Percentiles rank a stretch among this genome's conserved stretches.
These are phyloP conservation scores for Diaporthe australafricana DNA, from an alignment of 2,329 filamentous ascomycete genomes.

Conservation along the genomic window DNA sequence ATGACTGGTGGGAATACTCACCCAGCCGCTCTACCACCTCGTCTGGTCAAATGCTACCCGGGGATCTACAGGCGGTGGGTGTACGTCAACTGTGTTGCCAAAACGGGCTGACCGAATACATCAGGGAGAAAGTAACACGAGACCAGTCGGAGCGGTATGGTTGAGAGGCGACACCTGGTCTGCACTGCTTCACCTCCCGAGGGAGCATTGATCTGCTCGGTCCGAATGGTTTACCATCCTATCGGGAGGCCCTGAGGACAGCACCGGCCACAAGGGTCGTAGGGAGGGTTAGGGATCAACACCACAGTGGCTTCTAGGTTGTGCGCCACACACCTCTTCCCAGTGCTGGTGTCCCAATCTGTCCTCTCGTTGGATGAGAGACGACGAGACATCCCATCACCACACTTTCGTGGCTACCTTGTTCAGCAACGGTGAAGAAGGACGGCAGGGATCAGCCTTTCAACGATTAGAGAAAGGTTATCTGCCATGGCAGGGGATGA, in stretches of 20 bases:
- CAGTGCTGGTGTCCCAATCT: background rate
- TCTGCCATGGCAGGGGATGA: conserved; percentile 31
- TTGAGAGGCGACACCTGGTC: background rate
- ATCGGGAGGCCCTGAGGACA: too few relatives aligned
- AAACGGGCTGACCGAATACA: background rate
- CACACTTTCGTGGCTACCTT: background rate
- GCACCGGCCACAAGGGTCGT: background rate
- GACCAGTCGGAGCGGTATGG: background rate
- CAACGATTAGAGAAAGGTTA: background rate
- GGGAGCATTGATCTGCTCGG: too few relatives aligned
- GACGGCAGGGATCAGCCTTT: background rate
- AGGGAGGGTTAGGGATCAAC: background rate
- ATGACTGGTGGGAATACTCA: background rate
- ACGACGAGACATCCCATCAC: background rate
- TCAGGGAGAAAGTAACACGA: background rate
- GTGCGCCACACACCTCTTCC: background rate
- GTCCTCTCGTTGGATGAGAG: background rate
- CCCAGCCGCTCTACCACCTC: background rate
- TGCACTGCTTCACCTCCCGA: background rate
- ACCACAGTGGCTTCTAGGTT: background rate
- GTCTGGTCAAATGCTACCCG: background rate
- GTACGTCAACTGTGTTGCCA: background rate
- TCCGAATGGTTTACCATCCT: background rate
- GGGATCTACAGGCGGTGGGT: background rate
- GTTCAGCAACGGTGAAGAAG: background rate